Evolutionary conservation across 371 early-diverging fungal species (phyloP).

Genomic region (Mucor sp.): DNA sequence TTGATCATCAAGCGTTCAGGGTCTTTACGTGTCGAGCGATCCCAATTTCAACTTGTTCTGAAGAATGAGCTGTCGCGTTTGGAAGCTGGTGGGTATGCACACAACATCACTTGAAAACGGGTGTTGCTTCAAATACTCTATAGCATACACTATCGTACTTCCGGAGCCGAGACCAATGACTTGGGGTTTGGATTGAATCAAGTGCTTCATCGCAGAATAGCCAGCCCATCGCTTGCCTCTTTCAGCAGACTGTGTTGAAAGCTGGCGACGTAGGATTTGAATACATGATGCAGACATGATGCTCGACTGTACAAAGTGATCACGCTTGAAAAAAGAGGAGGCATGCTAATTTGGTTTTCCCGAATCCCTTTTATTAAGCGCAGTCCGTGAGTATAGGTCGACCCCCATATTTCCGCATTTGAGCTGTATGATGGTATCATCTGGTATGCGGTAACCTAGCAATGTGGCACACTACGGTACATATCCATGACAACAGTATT

Average conservation of each 20-base stretch:
- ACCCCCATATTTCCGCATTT: too few species aligned
- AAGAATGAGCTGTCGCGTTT: constrained; percentile 75
- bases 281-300: neutral
- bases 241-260: constrained; percentile 5
- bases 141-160: constrained; percentile 84
- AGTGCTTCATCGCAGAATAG: constrained; percentile 77
- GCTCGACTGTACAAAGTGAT: too few species aligned
- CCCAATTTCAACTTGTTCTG: constrained; percentile 65
- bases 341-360: neutral
- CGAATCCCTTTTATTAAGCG: neutral
- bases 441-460: neutral
- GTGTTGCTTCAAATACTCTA: constrained; percentile 71
- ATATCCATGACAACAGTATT: too few species aligned
- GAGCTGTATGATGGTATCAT: neutral
- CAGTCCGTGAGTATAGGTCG: neutral
- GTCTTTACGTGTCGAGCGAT: constrained; percentile 65
- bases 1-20: neutral
- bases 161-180: constrained; percentile 90
- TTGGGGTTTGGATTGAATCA: constrained; percentile 59
- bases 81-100: constrained; percentile 92
- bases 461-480: too few species aligned
- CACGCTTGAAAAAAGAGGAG: neutral
- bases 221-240: constrained; percentile 79
- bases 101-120: constrained; percentile 54
- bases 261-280: neutral